Percentiles rank a stretch among this genome's conserved stretches.
Conservation (phyloP, 495 filamentous ascomycete species). For the Letharia columbiana region DNA sequence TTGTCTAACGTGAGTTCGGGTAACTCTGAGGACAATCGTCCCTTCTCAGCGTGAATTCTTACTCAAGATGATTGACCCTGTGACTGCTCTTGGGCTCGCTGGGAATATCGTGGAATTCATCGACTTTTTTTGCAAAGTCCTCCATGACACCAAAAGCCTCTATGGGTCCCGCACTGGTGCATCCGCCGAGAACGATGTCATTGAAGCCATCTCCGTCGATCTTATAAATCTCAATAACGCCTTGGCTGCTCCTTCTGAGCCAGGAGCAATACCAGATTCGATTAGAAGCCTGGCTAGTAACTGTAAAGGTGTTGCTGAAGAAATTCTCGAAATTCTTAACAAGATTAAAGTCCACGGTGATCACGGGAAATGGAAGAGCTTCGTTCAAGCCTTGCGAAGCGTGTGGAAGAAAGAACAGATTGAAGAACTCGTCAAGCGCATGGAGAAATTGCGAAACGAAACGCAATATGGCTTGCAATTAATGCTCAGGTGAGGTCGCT, state of each 20-base stretch:
- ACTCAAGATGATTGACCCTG: conserved; percentile 30
- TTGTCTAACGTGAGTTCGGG: too few species aligned
- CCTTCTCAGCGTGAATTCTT: too few species aligned
- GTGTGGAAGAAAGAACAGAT: conserved; percentile 24
- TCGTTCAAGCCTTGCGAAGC: conserved; percentile 12
- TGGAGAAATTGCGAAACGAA: conserved; percentile 21
- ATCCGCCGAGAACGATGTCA: conserved; percentile 23
- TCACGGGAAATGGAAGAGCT: conserved; percentile 14
- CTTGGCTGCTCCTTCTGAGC: conserved; percentile 13
- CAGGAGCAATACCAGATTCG: not conserved
- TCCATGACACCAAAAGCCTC: conserved; percentile 26
- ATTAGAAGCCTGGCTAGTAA: conserved; percentile 12
- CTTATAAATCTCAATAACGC: conserved; percentile 25
- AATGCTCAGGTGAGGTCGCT: conserved; percentile 20
- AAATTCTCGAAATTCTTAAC: conserved; percentile 8
- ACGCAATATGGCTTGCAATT: conserved; percentile 14
- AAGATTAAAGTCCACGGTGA: conserved; percentile 10
- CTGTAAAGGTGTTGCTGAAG: conserved; percentile 10
- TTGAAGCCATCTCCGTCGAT: conserved; percentile 19
- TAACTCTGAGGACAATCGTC: too few species aligned
- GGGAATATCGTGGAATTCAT: conserved; percentile 33
- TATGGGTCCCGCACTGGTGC: conserved; percentile 25
- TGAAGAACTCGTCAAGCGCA: conserved; percentile 16
- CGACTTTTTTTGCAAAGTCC: conserved; percentile 31
- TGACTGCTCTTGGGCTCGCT: conserved; percentile 33